These are phyloP conservation scores for Solanum pimpinellifolium DNA, from an alignment of 257 asterid species.

Conservation along the genomic window DNA sequence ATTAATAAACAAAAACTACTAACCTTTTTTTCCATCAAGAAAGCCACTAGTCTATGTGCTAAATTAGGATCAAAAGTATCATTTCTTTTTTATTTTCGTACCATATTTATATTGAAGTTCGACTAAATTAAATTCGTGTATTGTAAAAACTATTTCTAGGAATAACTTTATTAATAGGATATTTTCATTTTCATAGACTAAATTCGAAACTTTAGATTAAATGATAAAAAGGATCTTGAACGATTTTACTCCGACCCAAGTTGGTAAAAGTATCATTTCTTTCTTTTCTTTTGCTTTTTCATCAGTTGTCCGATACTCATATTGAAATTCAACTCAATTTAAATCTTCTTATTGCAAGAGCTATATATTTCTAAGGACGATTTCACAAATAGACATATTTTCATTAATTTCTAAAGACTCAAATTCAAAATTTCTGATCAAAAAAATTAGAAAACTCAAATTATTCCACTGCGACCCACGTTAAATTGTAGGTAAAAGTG, in stretches of 20 bases:
- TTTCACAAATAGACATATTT: not conserved
- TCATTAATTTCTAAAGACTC: not conserved
- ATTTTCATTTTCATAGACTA: not conserved
- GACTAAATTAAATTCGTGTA: not conserved
- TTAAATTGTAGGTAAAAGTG: not conserved
- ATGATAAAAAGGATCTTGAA: not conserved
- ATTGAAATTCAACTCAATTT: not conserved
- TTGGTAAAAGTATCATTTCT: not conserved
- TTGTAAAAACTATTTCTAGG: not conserved
- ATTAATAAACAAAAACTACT: not conserved
- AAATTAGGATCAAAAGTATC: not conserved
- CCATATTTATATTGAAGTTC: fast-evolving
- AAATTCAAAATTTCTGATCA: fast-evolving
- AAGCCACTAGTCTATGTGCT: not conserved
- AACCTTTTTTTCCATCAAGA: not conserved
- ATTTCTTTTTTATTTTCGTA: not conserved
- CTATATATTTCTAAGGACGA: not conserved
- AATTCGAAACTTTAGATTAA: fast-evolving
- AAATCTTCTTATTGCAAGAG: not conserved
- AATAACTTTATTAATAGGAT: not conserved
- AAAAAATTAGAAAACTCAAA: fast-evolving
- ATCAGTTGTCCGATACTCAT: not conserved
- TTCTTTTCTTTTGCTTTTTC: not conserved
- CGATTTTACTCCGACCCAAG: not conserved
- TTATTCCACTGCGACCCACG: fast-evolving